These are phyloP conservation scores for Penicillium verrucosum DNA, from an alignment of 2,329 filamentous ascomycete genomes.

Conservation along the genomic window DNA sequence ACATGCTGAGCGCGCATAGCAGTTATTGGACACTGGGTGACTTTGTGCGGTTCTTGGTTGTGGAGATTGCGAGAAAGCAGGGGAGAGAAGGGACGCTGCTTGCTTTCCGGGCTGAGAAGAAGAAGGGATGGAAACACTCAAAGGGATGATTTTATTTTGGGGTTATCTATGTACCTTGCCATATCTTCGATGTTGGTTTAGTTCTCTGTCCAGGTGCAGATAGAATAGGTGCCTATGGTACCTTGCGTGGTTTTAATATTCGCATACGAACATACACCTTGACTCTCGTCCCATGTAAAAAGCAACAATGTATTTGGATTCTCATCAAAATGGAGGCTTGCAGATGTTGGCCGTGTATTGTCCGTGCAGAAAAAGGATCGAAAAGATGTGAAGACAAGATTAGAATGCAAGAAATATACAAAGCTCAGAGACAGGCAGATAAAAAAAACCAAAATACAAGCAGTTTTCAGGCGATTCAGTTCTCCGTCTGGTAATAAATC, in stretches of 20 bases:
- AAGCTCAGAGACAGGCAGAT: not conserved
- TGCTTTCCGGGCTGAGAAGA: conserved; percentile 54
- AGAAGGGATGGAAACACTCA: conserved; percentile 49
- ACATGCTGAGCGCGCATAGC: conserved; percentile 93
- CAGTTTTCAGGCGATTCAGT: conserved; percentile 11
- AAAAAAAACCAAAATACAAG: not conserved
- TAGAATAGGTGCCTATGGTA: not conserved
- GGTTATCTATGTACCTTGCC: not conserved
- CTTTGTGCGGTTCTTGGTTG: conserved; percentile 83
- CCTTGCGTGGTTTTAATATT: not conserved
- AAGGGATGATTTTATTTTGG: conserved; percentile 20
- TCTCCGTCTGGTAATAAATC: conserved; percentile 4
- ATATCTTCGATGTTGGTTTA: not conserved
- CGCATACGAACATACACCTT: not conserved
- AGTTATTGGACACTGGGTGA: conserved; percentile 89
- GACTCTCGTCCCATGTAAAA: not conserved
- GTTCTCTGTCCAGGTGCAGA: not conserved
- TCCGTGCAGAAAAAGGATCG: not conserved
- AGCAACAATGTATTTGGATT: not conserved
- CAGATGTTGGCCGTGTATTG: not conserved
- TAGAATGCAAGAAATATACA: not conserved
- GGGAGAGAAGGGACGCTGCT: conserved; percentile 60
- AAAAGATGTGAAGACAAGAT: not conserved
- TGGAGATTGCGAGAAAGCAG: conserved; percentile 75
- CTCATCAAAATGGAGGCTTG: not conserved